A percentile compares a stretch with the other conserved stretches of the same genome.
Conservation (phyloP, 495 filamentous ascomycete genomes). For the Penicillium bialowiezense region DNA sequence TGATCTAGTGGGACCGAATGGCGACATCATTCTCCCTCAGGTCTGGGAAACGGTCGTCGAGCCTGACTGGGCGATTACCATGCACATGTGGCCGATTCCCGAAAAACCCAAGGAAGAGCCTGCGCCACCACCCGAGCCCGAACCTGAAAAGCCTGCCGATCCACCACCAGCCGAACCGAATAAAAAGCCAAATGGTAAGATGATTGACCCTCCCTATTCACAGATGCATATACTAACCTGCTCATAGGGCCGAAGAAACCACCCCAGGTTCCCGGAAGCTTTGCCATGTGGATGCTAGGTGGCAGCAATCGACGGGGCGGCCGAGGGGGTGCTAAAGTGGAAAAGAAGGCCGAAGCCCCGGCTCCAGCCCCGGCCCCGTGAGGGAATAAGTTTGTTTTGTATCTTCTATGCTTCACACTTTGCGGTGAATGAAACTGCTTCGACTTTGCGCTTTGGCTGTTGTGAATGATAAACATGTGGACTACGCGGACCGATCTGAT, state of each 20-base stretch:
- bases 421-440: conserved; percentile 1
- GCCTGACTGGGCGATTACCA: conserved; percentile 85
- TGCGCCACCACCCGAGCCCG: conserved; percentile 29
- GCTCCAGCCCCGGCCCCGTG: conserved; percentile 13
- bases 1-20: conserved; percentile 78
- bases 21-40: conserved; percentile 82
- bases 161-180: conserved; percentile 23
- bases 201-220: not conserved
- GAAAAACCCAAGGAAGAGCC: conserved; percentile 51
- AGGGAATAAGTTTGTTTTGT: too few species aligned
- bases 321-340: conserved; percentile 33
- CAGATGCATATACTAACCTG: conserved; percentile 4
- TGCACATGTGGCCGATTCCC: conserved; percentile 96
- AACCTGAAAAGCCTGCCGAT: conserved; percentile 19
- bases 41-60: conserved; percentile 85
- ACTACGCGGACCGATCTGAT: too few species aligned
- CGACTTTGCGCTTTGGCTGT: too few species aligned
- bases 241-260: conserved; percentile 25
- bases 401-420: too few species aligned
- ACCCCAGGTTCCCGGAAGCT: conserved; percentile 18
- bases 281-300: conserved; percentile 41
- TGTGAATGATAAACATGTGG: too few species aligned
- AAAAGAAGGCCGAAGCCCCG: conserved; percentile 35
- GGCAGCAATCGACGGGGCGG: conserved; percentile 18
- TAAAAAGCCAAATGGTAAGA: conserved; percentile 38